Evolutionary conservation across 352 stramenopile species (phyloP).

Genomic region (Pythium pyrilobum): DNA sequence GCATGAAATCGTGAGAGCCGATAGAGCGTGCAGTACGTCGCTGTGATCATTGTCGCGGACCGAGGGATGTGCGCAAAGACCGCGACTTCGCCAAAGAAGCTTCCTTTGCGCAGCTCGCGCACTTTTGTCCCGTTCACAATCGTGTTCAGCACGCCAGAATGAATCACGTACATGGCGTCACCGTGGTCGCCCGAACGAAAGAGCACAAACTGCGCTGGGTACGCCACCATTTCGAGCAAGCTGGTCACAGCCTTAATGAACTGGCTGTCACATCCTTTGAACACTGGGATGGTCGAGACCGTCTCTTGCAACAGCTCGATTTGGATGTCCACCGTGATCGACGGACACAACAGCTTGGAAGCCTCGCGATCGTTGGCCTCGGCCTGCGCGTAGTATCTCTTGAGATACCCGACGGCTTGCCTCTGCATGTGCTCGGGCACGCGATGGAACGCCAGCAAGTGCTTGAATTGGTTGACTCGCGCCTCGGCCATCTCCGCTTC

Average conservation of each 20-base stretch:
- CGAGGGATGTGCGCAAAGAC: slow-evolving; percentile 60
- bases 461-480: slow-evolving; percentile 60
- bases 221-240: slow-evolving; percentile 48
- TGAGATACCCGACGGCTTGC: slow-evolving; percentile 59
- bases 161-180: slow-evolving; percentile 69
- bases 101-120: slow-evolving; percentile 57
- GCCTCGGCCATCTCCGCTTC: slow-evolving; percentile 51
- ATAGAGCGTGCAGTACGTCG: slow-evolving; percentile 66
- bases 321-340: slow-evolving; percentile 64
- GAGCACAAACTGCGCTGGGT: slow-evolving; percentile 48
- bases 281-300: slow-evolving; percentile 52
- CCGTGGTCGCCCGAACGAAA: slow-evolving; percentile 55
- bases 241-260: slow-evolving; percentile 56
- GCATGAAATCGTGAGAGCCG: slow-evolving; percentile 39
- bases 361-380: slow-evolving; percentile 61
- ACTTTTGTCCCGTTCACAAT: slow-evolving; percentile 60
- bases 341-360: slow-evolving; percentile 55
- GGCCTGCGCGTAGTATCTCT: slow-evolving; percentile 56
- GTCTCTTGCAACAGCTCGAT: slow-evolving; percentile 50
- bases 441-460: slow-evolving; percentile 59
- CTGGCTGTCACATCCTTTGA: slow-evolving; percentile 44
- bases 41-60: slow-evolving; percentile 52
- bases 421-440: slow-evolving; percentile 41
- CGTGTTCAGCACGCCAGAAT: slow-evolving; percentile 55
- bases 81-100: slow-evolving; percentile 62